Conservation (phyloP, 1,284 basidiomycete genomes). For the Phellopilus nigrolimitatus region DNA sequence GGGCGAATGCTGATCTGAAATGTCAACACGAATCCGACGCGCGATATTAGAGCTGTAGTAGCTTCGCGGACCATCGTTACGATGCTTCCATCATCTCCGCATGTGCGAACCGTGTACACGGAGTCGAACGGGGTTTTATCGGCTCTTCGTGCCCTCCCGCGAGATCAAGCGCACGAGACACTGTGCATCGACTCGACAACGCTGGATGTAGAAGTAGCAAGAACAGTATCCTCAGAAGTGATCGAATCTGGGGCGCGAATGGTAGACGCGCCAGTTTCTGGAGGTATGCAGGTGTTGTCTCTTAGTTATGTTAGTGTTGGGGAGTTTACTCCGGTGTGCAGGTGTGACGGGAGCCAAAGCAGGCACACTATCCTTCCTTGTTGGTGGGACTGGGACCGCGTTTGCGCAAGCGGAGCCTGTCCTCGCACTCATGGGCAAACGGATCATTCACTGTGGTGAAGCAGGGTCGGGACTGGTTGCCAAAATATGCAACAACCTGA, state of each 20-base stretch:
- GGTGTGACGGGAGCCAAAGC: conserved; percentile 82
- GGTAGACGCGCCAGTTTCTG: conserved; percentile 89
- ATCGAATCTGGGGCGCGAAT: conserved; percentile 60
- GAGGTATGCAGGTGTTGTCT: conserved; percentile 48
- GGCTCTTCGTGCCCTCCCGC: conserved; percentile 42
- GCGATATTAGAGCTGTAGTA: conserved; percentile 47
- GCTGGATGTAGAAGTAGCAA: conserved; percentile 71
- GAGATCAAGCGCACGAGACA: conserved; percentile 40
- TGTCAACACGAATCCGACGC: background rate
- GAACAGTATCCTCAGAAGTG: conserved; percentile 55
- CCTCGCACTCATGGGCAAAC: conserved; percentile 73
- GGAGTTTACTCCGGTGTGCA: conserved; percentile 27
- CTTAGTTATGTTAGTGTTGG: background rate
- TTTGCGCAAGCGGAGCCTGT: conserved; percentile 60
- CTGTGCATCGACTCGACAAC: conserved; percentile 88
- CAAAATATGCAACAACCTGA: conserved; percentile 86
- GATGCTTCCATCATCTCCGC: conserved; percentile 84
- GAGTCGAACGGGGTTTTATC: conserved; percentile 55
- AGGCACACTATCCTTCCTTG: conserved; percentile 85
- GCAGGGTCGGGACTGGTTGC: conserved; percentile 82
- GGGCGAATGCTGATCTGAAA: no score
- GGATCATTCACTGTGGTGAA: conserved; percentile 81
- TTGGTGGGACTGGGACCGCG: conserved; percentile 65
- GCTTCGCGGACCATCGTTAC: conserved; percentile 70
- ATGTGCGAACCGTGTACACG: conserved; percentile 71